Percentiles rank a stretch among this genome's conserved stretches.
These are phyloP conservation scores for Zoysia pacifica DNA, from an alignment of 176 grass and related monocot species.

Conservation along the genomic window DNA sequence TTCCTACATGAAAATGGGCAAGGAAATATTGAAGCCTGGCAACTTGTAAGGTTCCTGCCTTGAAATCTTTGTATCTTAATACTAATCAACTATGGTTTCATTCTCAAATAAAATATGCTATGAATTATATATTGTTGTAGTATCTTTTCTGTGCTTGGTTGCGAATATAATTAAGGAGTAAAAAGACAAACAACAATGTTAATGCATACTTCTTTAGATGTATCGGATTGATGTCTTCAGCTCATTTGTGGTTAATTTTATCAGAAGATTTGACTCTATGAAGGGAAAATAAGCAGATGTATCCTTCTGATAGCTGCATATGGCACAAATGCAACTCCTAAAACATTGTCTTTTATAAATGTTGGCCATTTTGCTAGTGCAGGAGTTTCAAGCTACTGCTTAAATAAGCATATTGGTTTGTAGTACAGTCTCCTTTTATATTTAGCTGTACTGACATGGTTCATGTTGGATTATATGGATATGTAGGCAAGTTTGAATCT, in stretches of 20 bases:
- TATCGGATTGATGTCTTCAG: not conserved
- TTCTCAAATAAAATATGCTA: not conserved
- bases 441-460: not conserved
- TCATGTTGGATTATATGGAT: conserved; percentile 16
- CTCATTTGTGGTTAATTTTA: not conserved
- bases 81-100: not conserved
- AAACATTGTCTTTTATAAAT: not conserved
- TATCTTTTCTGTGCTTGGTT: not conserved
- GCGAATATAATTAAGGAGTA: not conserved
- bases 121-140: not conserved
- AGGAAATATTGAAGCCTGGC: not conserved
- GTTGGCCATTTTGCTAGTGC: not conserved
- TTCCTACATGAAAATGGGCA: not conserved
- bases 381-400: not conserved
- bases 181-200: not conserved
- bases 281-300: not conserved
- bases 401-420: not conserved
- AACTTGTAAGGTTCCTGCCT: not conserved
- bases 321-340: not conserved
- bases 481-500: conserved; percentile 60
- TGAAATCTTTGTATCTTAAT: not conserved
- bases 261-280: not conserved
- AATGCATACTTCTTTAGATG: not conserved
- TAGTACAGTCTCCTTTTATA: not conserved
- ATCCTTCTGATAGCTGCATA: not conserved